Conservation (phyloP, 768 basidiomycete species). For the Termitomyces titanicus region DNA sequence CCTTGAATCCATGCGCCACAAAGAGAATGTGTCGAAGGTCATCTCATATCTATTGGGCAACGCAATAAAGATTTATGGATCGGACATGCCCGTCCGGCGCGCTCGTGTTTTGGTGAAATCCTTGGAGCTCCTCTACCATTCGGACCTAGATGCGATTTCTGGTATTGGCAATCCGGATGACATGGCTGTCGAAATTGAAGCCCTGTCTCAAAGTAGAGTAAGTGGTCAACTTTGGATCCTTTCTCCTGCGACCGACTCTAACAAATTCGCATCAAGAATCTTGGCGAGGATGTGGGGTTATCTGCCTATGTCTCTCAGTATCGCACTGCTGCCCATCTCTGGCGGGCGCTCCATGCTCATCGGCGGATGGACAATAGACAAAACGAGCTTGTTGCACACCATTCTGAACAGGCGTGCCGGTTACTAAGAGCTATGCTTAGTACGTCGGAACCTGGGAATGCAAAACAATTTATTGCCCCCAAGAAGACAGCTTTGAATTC, state of each 20-base stretch:
- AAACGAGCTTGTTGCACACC: slow-evolving; percentile 41
- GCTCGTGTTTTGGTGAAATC: slow-evolving; percentile 52
- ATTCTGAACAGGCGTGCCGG: slow-evolving; percentile 50
- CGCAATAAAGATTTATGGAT: slow-evolving; percentile 45
- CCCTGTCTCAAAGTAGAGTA: slow-evolving; percentile 41
- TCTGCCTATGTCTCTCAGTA: slow-evolving; percentile 41
- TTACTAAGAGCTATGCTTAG: slow-evolving; percentile 38
- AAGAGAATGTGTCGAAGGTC: slow-evolving; percentile 45
- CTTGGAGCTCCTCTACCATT: slow-evolving; percentile 50
- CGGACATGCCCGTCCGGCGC: slow-evolving; percentile 52
- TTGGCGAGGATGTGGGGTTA: slow-evolving; percentile 32
- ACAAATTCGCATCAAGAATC: slow-evolving; percentile 19
- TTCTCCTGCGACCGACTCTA: background rate
- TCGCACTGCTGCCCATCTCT: slow-evolving; percentile 54
- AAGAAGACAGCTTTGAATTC: slow-evolving; percentile 11
- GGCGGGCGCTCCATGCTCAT: slow-evolving; percentile 71
- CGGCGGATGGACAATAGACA: slow-evolving; percentile 43
- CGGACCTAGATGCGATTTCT: slow-evolving; percentile 18
- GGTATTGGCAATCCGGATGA: slow-evolving; percentile 28
- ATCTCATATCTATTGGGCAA: slow-evolving; percentile 44
- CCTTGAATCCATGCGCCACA: slow-evolving; percentile 54
- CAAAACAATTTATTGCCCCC: slow-evolving; percentile 20
- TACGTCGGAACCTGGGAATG: slow-evolving; percentile 10
- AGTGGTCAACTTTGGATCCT: slow-evolving; percentile 2
- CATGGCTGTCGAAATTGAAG: slow-evolving; percentile 39